Conservation (phyloP, 202 grass and related monocot genomes). For the Eragrostis tef region DNA sequence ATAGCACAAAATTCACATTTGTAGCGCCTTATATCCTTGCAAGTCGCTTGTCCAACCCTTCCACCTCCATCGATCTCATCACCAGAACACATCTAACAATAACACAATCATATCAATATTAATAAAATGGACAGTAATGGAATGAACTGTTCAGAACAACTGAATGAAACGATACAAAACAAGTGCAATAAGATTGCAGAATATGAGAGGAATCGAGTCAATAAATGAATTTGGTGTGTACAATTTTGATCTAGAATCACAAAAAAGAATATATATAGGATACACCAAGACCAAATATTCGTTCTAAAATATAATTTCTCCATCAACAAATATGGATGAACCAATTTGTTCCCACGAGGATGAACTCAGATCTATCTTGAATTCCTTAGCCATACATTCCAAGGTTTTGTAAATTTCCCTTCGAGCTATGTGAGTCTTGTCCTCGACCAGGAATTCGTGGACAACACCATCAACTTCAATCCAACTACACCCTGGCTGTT, state of each 20-base stretch:
- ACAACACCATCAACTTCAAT: constrained; percentile 69
- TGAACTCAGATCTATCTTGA: constrained; percentile 15
- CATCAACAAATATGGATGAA: constrained; percentile 42
- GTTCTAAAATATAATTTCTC: constrained; percentile 23
- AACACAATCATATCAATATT: background rate
- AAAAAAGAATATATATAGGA: background rate
- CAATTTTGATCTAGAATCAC: constrained; percentile 15
- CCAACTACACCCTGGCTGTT: constrained; percentile 78
- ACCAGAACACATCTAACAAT: constrained; percentile 48
- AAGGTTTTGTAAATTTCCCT: constrained; percentile 65
- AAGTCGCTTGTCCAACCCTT: constrained; percentile 20
- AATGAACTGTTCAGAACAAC: background rate
- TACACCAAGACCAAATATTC: background rate
- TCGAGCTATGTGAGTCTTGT: constrained; percentile 57
- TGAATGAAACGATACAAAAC: background rate
- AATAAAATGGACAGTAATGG: background rate
- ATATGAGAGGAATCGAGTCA: background rate
- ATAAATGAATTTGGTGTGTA: background rate
- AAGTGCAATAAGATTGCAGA: background rate
- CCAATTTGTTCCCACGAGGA: constrained; percentile 33
- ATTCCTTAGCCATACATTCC: constrained; percentile 50
- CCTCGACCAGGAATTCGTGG: constrained; percentile 73
- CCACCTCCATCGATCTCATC: constrained; percentile 28
- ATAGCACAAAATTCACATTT: constrained; percentile 75
- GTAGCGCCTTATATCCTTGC: constrained; percentile 67